Conservation (phyloP, 257 asterid genomes). For the Oldenlandia corymbosa region DNA sequence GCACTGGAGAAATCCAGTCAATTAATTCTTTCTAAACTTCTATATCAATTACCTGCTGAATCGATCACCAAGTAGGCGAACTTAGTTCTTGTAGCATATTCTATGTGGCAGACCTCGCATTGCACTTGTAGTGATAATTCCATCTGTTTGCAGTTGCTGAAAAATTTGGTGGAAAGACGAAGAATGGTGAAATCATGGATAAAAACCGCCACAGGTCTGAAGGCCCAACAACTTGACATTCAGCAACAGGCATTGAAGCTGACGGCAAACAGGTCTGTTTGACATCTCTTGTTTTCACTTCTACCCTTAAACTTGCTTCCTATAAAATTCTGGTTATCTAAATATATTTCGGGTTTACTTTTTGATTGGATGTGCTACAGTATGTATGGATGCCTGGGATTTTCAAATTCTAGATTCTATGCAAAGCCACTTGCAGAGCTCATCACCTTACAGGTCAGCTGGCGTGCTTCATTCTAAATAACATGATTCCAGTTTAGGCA, state of each 20-base stretch:
- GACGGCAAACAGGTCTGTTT: slow-evolving; percentile 87
- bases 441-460: slow-evolving; percentile 75
- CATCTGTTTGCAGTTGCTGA: slow-evolving; percentile 54
- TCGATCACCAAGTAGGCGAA: background rate
- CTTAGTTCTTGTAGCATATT: background rate
- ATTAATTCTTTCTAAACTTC: background rate
- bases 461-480: slow-evolving; percentile 10
- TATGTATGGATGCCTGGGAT: slow-evolving; percentile 98
- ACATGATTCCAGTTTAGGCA: background rate
- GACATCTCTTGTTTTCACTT: slow-evolving; percentile 7
- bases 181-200: slow-evolving; percentile 66
- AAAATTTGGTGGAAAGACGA: slow-evolving; percentile 85
- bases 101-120: background rate
- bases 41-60: background rate
- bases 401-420: slow-evolving; percentile 90
- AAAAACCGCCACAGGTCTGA: slow-evolving; percentile 78
- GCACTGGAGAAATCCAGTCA: background rate
- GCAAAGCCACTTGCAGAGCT: slow-evolving; percentile 97
- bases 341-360: slow-evolving; percentile 14
- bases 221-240: slow-evolving; percentile 88
- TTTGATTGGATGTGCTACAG: slow-evolving; percentile 34
- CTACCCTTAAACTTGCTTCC: background rate
- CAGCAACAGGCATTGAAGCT: slow-evolving; percentile 95
- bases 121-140: slow-evolving; percentile 3
- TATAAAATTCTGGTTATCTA: slow-evolving; percentile 8